Conservation (phyloP, 2,329 filamentous ascomycete species). For the Fusarium siculi region DNA sequence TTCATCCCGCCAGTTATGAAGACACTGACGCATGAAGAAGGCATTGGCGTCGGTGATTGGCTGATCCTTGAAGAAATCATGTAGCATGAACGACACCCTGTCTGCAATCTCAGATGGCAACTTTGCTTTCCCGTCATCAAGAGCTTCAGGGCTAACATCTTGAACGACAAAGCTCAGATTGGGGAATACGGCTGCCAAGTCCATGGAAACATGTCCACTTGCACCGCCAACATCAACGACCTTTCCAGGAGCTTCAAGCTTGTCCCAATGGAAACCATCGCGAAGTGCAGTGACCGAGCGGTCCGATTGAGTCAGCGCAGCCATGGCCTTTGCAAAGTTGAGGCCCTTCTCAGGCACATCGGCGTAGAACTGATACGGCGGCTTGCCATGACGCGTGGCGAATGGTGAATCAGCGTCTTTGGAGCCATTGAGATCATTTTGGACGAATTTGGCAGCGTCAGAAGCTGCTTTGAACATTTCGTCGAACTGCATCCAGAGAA, state of each 20-base stretch:
- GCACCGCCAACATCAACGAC: background rate
- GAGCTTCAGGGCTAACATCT: background rate
- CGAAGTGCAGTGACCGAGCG: background rate
- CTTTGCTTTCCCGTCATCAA: background rate
- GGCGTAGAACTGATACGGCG: background rate
- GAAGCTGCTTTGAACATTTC: background rate
- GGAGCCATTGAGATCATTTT: rapidly evolving
- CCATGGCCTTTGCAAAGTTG: background rate
- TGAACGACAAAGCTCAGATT: background rate
- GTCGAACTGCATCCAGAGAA: background rate
- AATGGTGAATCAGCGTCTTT: background rate
- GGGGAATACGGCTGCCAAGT: background rate
- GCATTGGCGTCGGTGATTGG: background rate
- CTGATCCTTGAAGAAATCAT: background rate
- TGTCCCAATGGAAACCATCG: background rate
- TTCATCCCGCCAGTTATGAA: background rate
- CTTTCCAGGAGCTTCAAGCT: background rate
- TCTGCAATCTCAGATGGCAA: background rate
- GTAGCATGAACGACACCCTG: background rate
- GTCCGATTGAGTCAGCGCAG: background rate
- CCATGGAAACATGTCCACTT: background rate
- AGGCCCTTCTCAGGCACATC: background rate
- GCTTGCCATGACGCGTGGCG: background rate
- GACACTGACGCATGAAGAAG: background rate
- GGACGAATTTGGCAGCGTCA: background rate